A percentile compares a stretch with the other conserved stretches of the same genome.
These are phyloP conservation scores for Penicillium decumbens DNA, from an alignment of 2,329 filamentous ascomycete species.

Conservation along the genomic window DNA sequence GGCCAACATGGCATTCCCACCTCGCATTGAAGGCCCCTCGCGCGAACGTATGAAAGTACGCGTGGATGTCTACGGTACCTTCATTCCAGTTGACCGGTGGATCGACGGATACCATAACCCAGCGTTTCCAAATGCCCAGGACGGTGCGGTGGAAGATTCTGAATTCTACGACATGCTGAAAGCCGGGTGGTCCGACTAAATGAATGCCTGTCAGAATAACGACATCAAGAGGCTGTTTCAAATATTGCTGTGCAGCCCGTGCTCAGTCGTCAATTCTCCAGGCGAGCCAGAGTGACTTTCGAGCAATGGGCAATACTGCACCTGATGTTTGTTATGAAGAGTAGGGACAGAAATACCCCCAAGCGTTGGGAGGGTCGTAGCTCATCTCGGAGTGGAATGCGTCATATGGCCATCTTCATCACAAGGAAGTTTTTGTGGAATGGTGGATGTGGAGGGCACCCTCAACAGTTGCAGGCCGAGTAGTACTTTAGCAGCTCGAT, in stretches of 20 bases:
- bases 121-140: not conserved
- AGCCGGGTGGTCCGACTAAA: not conserved
- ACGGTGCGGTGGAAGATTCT: not conserved
- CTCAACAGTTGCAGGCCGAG: no score
- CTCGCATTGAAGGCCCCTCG: not conserved
- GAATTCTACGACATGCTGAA: not conserved
- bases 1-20: not conserved
- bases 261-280: no score
- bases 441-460: no score
- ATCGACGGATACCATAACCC: not conserved
- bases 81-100: slow-evolving; percentile 3
- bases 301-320: no score
- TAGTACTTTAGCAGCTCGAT: no score
- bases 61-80: not conserved
- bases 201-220: not conserved
- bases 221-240: not conserved
- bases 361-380: no score
- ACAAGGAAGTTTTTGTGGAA: no score
- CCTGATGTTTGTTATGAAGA: not conserved
- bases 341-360: not conserved
- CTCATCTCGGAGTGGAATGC: no score
- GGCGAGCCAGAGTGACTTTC: no score
- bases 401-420: no score
- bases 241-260: no score
- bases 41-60: not conserved